Base-by-base conservation (phyloP, 495 filamentous ascomycete species). In the Penicillium angulare region DNA sequence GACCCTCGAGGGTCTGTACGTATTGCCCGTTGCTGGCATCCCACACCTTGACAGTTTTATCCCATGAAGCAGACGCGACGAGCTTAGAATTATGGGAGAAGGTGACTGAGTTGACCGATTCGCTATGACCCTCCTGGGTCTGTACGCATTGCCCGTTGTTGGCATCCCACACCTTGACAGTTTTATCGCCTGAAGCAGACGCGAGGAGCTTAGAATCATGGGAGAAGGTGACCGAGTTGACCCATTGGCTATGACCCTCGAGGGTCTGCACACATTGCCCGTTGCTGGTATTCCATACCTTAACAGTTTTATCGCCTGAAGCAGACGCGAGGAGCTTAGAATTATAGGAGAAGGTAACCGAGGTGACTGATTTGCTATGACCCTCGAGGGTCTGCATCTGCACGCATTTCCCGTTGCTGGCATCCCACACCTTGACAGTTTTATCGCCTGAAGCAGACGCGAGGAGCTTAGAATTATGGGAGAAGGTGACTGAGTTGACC, bases 41-140 rank as follows among this genome's bases (percentile, higher is more conserved):
- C 64, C 66, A 71, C 8, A 71, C 45, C 52, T 62, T 67, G 46
- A 66, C 27, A 2, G 54, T 69, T 0, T 29, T 0, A 26, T 69
- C 63, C 15, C 21, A 3, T 21, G 60, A 62, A 41, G 49, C 47
- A 4, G 57, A 70, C 5, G 60, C 59, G 5, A 69, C 38, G 21
- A 41, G 56, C 15, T 31, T 52, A 18, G 31, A 29, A 43, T 67
- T 52, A n/a, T 26, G 50, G 6, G 62, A 63, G 49, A 64, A 66
- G 43, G 32, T 38, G 7, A 66, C 47, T 2, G 49, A 59, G 0
- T 9, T n/a, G 35, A 63, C 47, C 1, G 3, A 0, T 17, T 33
- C 1, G 15, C 15, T 54, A 64, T 67, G 61, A 13, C 64, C 62
- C 47, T 69, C 47, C 32, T 61, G 57, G 43, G 43, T 69, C 51